Evolutionary conservation across 2,329 filamentous ascomycete genomes (phyloP), one percentile per base, ranked within the genome.

Genomic region (Ophiostoma montium): DNA sequence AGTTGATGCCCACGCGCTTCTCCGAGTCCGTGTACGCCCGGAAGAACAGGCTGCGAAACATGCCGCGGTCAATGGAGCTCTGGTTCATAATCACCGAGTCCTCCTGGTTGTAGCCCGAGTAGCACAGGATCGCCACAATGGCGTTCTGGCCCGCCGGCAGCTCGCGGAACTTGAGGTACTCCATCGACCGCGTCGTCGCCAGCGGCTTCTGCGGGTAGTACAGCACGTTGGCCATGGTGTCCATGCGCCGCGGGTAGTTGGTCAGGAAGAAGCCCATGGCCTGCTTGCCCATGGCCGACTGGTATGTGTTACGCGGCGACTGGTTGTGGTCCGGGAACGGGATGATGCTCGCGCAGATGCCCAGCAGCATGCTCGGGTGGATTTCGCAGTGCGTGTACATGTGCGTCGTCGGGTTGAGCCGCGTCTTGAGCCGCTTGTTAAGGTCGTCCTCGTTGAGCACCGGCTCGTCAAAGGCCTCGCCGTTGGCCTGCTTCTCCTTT

Each of bases 61-160:
- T 74, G 54, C 92, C 92, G 61, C 92, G 85, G 65, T 98, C 92
- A 60, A 98, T 96, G 66, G 88, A 95, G 69, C 88, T 95, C 70
- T 98, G 92, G 66, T 98, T 98, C 92, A 98, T 96, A 60, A 98
- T 95, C 57, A 98, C 90, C 57, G 92, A 98, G 80, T 98, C 92
- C 87, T 98, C 92, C 65, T 98, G 94, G 67, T 98, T 98, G 72
- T 98, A 98, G 52, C 92, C 92, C 49, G 89, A 95, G 68, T 98
- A 98, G 64, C 86, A 94, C 52, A 88, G 82, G 67, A 98, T 98
- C 36, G 92, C 94, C 12, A 98, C 92, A 59, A 98, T 98, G 18
- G 92, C 92, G 61, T 98, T 98, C 65, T 98, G 92, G 3, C 92
- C 92, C 15, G 92, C 92, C 16, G 92, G 92, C 52, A 98, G 72